Percentiles rank a stretch among this genome's conserved stretches.
Evolutionary conservation across 2,329 filamentous ascomycete species (phyloP).

Genomic region (Ampelomyces quisqualis): DNA sequence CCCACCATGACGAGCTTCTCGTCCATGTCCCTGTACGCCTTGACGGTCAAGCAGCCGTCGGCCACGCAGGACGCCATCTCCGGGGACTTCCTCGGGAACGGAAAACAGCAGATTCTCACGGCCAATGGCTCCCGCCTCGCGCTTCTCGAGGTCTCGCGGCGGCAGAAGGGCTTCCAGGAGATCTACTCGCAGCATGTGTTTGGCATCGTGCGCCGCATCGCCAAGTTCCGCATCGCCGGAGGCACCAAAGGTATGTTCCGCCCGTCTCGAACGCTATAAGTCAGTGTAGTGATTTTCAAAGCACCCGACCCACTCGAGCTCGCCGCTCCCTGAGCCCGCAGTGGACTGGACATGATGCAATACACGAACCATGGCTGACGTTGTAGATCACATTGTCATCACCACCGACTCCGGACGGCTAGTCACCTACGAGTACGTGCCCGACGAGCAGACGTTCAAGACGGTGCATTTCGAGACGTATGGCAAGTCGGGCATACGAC

Average conservation of each 20-base stretch:
- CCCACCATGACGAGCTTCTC: slow-evolving; percentile 90
- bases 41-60: slow-evolving; percentile 91
- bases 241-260: slow-evolving; percentile 83
- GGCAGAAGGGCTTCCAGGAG: slow-evolving; percentile 81
- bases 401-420: slow-evolving; percentile 95
- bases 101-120: slow-evolving; percentile 96
- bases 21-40: slow-evolving; percentile 97
- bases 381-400: slow-evolving; percentile 88
- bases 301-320: slow-evolving; percentile 34
- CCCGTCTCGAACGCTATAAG: slow-evolving; percentile 33
- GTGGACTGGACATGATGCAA: slow-evolving; percentile 33
- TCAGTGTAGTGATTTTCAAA: slow-evolving; percentile 53
- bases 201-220: slow-evolving; percentile 87
- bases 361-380: slow-evolving; percentile 35
- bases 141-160: slow-evolving; percentile 81
- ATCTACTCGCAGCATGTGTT: slow-evolving; percentile 92
- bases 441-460: slow-evolving; percentile 81
- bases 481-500: slow-evolving; percentile 91
- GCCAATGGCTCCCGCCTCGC: slow-evolving; percentile 88
- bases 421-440: slow-evolving; percentile 87
- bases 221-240: slow-evolving; percentile 87
- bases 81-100: slow-evolving; percentile 93
- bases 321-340: slow-evolving; percentile 24
- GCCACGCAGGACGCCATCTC: slow-evolving; percentile 87
- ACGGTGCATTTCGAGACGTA: slow-evolving; percentile 95